A percentile compares a stretch with the other conserved stretches of the same genome.
phyloP scores from a whole-genome alignment of 2,329 filamentous ascomycete species.

The Ophiostoma angusticollis region DNA sequence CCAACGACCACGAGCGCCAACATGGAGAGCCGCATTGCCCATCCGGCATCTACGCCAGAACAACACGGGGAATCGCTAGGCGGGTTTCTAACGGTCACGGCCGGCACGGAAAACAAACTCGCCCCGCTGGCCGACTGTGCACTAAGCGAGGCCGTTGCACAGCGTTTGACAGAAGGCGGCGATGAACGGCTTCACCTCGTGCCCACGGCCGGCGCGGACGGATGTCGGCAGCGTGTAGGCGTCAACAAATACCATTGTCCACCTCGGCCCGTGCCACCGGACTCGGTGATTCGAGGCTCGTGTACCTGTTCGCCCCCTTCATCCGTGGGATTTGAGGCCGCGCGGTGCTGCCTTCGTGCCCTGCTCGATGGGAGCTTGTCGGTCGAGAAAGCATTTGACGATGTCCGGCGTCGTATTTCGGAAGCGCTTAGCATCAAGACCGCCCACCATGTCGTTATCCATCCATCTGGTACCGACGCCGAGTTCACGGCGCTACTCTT shows the following conservation, averaged over 20 bases:
- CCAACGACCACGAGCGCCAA: conserved; percentile 1
- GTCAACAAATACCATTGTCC: conserved; percentile 7
- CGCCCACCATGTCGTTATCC: conserved; percentile 4
- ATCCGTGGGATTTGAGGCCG: conserved; percentile 1
- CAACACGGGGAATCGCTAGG: background rate
- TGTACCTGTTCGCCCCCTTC: conserved; percentile 9
- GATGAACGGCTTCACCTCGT: conserved; percentile 6
- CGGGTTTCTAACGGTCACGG: background rate
- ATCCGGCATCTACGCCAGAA: conserved; percentile 1
- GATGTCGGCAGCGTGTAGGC: background rate
- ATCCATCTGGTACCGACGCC: conserved; percentile 7
- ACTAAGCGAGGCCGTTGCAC: conserved; percentile 5
- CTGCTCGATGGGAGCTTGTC: background rate
- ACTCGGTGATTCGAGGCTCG: conserved; percentile 3
- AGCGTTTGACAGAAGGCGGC: conserved; percentile 6
- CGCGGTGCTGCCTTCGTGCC: background rate
- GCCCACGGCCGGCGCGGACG: background rate
- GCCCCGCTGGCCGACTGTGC: background rate
- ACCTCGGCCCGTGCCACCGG: background rate
- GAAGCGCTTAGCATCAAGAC: background rate
- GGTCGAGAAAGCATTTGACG: background rate
- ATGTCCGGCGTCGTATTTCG: conserved; percentile 1
- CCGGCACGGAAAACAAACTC: background rate
- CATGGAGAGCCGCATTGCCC: background rate
- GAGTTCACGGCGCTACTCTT: conserved; percentile 7